A percentile compares a stretch with the other conserved stretches of the same genome.
Evolutionary conservation across 2,329 filamentous ascomycete genomes (phyloP).

Genomic region (Calonectria pseudoreteaudii): DNA sequence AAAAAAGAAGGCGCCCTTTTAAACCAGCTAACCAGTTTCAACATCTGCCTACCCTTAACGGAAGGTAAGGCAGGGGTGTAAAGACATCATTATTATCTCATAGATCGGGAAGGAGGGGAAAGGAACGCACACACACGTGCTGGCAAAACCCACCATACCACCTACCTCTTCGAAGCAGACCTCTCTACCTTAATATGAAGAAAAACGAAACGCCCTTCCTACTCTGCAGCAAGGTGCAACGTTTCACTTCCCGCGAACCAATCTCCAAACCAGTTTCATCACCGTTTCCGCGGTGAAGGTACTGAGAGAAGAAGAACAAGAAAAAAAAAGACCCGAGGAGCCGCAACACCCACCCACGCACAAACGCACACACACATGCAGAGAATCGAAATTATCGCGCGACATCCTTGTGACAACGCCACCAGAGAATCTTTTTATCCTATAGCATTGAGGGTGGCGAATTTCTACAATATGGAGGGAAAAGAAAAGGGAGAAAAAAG

Average conservation of each 20-base stretch:
- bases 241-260: not conserved
- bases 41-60: not conserved
- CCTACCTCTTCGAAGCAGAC: not conserved
- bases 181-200: not conserved
- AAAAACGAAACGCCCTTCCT: not conserved
- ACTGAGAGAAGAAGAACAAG: not conserved
- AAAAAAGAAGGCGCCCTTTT: not conserved
- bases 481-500: not conserved
- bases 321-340: not conserved
- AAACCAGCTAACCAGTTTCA: not conserved
- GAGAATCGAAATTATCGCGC: not conserved
- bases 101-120: constrained; percentile 3
- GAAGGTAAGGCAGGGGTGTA: not conserved
- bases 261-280: not conserved
- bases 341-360: not conserved
- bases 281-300: not conserved
- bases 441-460: not conserved
- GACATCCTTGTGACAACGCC: not conserved
- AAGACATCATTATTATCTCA: not conserved
- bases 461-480: not conserved
- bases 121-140: not conserved
- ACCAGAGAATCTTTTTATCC: not conserved
- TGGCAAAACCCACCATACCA: not conserved
- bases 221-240: not conserved
- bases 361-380: not conserved